Conservation (phyloP, 768 basidiomycete genomes). For the Hirschioporus abietinus region DNA sequence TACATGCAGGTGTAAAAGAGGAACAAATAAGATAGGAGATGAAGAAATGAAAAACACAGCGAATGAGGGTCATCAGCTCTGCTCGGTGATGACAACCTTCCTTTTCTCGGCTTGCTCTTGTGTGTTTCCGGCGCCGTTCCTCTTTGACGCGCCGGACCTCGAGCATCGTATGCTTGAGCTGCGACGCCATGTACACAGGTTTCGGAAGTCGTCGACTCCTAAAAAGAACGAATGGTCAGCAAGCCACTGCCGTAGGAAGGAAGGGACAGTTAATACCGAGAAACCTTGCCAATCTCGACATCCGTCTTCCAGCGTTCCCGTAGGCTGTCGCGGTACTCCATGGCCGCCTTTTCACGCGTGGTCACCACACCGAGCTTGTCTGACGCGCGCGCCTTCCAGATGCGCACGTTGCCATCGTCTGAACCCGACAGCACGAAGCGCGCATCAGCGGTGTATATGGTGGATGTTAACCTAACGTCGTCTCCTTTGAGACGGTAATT, state of each 20-base stretch:
- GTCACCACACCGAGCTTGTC: slow-evolving; percentile 91
- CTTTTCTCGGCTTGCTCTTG: slow-evolving; percentile 82
- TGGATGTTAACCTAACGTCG: slow-evolving; percentile 69
- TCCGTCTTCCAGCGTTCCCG: slow-evolving; percentile 88
- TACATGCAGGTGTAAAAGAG: background rate
- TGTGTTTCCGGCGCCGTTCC: slow-evolving; percentile 86
- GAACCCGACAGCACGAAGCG: slow-evolving; percentile 88
- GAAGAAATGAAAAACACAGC: background rate
- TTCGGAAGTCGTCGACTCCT: slow-evolving; percentile 84
- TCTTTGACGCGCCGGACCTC: slow-evolving; percentile 88
- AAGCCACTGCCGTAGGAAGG: slow-evolving; percentile 3
- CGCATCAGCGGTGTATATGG: slow-evolving; percentile 84
- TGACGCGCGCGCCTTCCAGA: slow-evolving; percentile 93
- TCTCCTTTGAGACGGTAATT: background rate
- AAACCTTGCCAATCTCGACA: slow-evolving; percentile 71
- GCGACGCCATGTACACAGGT: slow-evolving; percentile 80
- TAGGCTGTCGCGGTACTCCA: slow-evolving; percentile 88
- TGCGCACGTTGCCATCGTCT: slow-evolving; percentile 90
- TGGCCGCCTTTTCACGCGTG: slow-evolving; percentile 82
- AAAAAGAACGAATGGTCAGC: slow-evolving; percentile 7
- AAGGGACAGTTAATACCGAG: slow-evolving; percentile 50
- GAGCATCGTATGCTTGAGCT: slow-evolving; percentile 90
- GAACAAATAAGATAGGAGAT: background rate
- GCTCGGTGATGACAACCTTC: slow-evolving; percentile 79
- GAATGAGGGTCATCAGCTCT: slow-evolving; percentile 28